phyloP scores from a whole-genome alignment of 2,329 filamentous ascomycete genomes.

The Macrophomina pseudophaseolina region DNA sequence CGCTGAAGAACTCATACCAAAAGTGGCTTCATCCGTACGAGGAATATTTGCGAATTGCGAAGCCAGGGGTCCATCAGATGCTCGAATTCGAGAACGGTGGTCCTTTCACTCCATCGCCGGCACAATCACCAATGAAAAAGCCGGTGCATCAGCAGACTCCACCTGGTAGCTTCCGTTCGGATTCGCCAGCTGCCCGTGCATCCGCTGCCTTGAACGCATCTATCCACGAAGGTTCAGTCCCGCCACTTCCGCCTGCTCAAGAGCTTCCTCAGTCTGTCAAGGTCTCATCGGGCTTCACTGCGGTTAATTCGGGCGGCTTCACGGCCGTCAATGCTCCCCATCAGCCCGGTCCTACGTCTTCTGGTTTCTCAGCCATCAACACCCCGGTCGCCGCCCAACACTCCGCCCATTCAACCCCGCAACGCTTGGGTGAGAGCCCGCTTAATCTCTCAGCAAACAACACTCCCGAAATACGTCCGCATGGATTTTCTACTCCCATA shows the following conservation, averaged over 20 bases:
- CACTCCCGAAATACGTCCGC: conserved; percentile 68
- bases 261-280: conserved; percentile 65
- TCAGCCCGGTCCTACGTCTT: conserved; percentile 34
- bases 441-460: conserved; percentile 64
- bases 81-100: conserved; percentile 92
- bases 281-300: conserved; percentile 66
- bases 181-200: conserved; percentile 68
- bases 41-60: conserved; percentile 87
- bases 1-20: conserved; percentile 96
- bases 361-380: conserved; percentile 64
- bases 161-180: conserved; percentile 29
- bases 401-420: conserved; percentile 62
- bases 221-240: conserved; percentile 47
- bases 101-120: conserved; percentile 79
- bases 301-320: conserved; percentile 70
- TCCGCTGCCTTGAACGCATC: conserved; percentile 62
- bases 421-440: conserved; percentile 67
- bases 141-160: conserved; percentile 54
- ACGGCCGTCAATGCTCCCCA: conserved; percentile 66
- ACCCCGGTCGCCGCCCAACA: conserved; percentile 54
- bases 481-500: conserved; percentile 49
- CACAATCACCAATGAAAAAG: conserved; percentile 73
- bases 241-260: conserved; percentile 41
- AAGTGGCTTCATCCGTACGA: conserved; percentile 97
- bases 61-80: conserved; percentile 95